Evolutionary conservation across 257 asterid species (phyloP).

Genomic region (Leonotis leonurus): DNA sequence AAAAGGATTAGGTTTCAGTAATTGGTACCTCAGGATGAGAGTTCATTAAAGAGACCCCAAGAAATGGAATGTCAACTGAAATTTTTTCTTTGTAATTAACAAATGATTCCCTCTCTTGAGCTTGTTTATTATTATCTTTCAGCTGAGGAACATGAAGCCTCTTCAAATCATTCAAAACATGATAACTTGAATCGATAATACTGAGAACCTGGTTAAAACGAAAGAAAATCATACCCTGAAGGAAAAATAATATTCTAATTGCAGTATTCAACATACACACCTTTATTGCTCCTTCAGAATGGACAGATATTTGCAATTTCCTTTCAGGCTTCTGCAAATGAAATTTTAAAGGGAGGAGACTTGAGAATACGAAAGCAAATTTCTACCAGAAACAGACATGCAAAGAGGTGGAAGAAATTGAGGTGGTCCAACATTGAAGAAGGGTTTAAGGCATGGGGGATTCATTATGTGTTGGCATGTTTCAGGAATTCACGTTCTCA

Average conservation of each 20-base stretch:
- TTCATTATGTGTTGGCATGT: neutral
- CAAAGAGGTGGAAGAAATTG: slow-evolving; percentile 3
- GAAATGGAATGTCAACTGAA: slow-evolving; percentile 63
- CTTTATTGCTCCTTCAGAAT: slow-evolving; percentile 96
- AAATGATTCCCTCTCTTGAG: slow-evolving; percentile 39
- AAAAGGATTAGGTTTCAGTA: neutral
- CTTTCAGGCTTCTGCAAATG: slow-evolving; percentile 83
- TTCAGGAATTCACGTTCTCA: neutral
- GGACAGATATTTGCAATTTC: slow-evolving; percentile 69
- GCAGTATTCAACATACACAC: slow-evolving; percentile 28
- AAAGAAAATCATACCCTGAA: slow-evolving; percentile 15
- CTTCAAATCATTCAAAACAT: slow-evolving; percentile 63
- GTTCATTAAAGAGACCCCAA: slow-evolving; percentile 87
- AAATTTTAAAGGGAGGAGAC: slow-evolving; percentile 9
- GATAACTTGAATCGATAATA: slow-evolving; percentile 76
- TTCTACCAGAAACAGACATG: slow-evolving; percentile 1
- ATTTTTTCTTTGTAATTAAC: slow-evolving; percentile 57
- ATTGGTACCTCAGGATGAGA: slow-evolving; percentile 69
- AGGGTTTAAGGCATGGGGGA: neutral
- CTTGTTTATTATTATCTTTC: slow-evolving; percentile 47
- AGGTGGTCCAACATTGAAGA: neutral
- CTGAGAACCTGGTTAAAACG: slow-evolving; percentile 71
- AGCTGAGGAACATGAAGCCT: slow-evolving; percentile 39
- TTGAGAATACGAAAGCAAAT: slow-evolving; percentile 14
- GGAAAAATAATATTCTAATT: slow-evolving; percentile 6